These are phyloP conservation scores for Oryza coarctata DNA, from an alignment of 176 grass and related monocot species.

Conservation along the genomic window DNA sequence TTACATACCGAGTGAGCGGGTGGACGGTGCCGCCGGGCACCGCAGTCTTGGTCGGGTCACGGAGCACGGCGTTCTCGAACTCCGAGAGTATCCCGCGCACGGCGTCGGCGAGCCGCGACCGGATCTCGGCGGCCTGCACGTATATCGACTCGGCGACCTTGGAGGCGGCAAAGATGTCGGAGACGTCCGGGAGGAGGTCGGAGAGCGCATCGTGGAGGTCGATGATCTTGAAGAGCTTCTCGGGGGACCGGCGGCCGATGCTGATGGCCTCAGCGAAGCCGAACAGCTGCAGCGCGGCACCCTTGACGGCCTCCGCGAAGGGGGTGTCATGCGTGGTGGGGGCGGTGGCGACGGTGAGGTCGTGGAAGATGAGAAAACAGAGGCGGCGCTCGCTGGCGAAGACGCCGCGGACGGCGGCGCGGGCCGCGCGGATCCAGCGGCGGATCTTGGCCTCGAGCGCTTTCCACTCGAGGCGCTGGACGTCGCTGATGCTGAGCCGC, in stretches of 20 bases:
- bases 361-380: slow-evolving; percentile 54
- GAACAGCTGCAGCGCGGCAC: slow-evolving; percentile 81
- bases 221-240: slow-evolving; percentile 96
- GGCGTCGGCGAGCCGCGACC: slow-evolving; percentile 77
- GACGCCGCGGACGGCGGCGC: slow-evolving; percentile 64
- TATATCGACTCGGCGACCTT: slow-evolving; percentile 78
- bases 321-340: slow-evolving; percentile 54
- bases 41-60: slow-evolving; percentile 63
- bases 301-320: slow-evolving; percentile 85
- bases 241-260: slow-evolving; percentile 87
- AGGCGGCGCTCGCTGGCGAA: slow-evolving; percentile 76
- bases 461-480: slow-evolving; percentile 62
- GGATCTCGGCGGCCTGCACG: slow-evolving; percentile 79
- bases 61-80: slow-evolving; percentile 96
- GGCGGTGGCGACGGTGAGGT: slow-evolving; percentile 42
- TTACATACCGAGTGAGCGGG: slow-evolving; percentile 90
- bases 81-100: slow-evolving; percentile 89
- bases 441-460: slow-evolving; percentile 65
- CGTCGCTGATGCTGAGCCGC: slow-evolving; percentile 67
- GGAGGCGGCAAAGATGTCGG: slow-evolving; percentile 66
- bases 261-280: slow-evolving; percentile 94
- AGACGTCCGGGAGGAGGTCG: slow-evolving; percentile 86
- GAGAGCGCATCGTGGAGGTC: slow-evolving; percentile 86
- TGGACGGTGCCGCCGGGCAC: slow-evolving; percentile 89
- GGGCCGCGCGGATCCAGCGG: slow-evolving; percentile 66